Base-by-base conservation (phyloP, 1,284 basidiomycete genomes). In the Paramarasmius palmivorus region DNA sequence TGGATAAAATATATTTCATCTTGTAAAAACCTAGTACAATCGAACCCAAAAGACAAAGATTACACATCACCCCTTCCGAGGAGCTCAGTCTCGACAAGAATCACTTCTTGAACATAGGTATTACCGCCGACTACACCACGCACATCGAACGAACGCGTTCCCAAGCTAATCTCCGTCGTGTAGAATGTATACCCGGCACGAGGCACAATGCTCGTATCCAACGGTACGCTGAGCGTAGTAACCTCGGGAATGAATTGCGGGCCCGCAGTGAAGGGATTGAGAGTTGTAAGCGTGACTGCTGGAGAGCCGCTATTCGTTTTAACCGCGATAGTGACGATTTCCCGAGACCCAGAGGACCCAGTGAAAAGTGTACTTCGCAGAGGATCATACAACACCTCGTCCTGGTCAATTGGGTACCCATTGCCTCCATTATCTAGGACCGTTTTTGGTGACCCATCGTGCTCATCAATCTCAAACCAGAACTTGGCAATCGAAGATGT, bases 391-490 rank as follows among this genome's bases (percentile, higher is more conserved):
- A 53, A 53, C 9, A 53, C 35, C n/a, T 44, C 42, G 38, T 53
- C 51, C 20, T 53, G 51, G 17, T 32, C 51, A 29, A 53, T 34
- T 6, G 46, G 35, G 45, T 38, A 53, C 12, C 37, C 44, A n/a
- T 34, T 17, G 5, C 51, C 51, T 7, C 35, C 35, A 20, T 53
- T 53, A 17, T 53, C 44, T 1, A 53, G 26, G 10, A 48, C 12
- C 4, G 39, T 32, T n/a, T 42, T 42, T 9, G 37, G 42, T 12
- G 42, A 47, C 15, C 51, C 51, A 17, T 53, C 42, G 19, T 53
- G 44, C 19, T 53, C 44, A 36, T 47, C 26, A n/a, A 53, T 46
- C 10, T 53, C 51, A 25, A 53, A 53, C 44, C 51, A 53, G 19
- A 53, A 53, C 19, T 47, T 53, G 22, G 42, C 44, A 26, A 53